Conservation (phyloP, 352 stramenopile genomes). For the Phytophthora idaei region DNA sequence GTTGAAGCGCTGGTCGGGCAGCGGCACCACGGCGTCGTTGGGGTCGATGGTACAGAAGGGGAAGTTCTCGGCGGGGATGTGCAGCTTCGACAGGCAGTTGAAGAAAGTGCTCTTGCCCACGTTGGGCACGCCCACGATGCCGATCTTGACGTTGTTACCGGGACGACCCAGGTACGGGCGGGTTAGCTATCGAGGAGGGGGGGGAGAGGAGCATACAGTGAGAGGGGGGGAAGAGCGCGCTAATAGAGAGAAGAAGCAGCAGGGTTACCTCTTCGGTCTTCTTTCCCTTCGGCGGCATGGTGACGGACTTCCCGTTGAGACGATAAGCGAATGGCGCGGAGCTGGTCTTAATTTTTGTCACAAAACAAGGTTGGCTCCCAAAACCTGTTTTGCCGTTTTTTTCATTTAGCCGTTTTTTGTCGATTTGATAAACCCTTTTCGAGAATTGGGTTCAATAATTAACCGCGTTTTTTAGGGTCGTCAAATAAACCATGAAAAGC, state of each 20-base stretch:
- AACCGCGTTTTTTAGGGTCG: not conserved
- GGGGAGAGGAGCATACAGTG: not conserved
- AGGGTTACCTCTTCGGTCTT: slow-evolving; percentile 69
- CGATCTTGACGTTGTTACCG: slow-evolving; percentile 97
- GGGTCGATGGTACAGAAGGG: slow-evolving; percentile 99
- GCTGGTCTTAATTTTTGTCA: not conserved
- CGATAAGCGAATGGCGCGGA: slow-evolving; percentile 36
- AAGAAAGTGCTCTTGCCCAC: slow-evolving; percentile 99
- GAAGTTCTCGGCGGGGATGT: slow-evolving; percentile 93
- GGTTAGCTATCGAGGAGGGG: slow-evolving; percentile 31
- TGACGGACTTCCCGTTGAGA: slow-evolving; percentile 18
- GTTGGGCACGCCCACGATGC: slow-evolving; percentile 99
- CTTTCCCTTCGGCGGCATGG: slow-evolving; percentile 85
- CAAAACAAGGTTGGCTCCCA: no score
- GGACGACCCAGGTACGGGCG: slow-evolving; percentile 84
- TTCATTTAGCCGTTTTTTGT: no score
- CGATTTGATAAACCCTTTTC: slow-evolving; percentile 9
- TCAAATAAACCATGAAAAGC: slow-evolving; percentile 28
- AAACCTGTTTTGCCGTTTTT: no score
- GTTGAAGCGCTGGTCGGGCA: slow-evolving; percentile 99
- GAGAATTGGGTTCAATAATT: not conserved
- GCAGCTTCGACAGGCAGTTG: slow-evolving; percentile 97
- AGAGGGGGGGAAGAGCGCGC: not conserved
- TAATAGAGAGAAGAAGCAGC: not conserved
- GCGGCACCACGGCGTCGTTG: slow-evolving; percentile 96